Evolutionary conservation across 192 early-diverging fungal species (phyloP), one percentile per base, ranked within the genome.

Genomic region (Allomyces javanicus): DNA sequence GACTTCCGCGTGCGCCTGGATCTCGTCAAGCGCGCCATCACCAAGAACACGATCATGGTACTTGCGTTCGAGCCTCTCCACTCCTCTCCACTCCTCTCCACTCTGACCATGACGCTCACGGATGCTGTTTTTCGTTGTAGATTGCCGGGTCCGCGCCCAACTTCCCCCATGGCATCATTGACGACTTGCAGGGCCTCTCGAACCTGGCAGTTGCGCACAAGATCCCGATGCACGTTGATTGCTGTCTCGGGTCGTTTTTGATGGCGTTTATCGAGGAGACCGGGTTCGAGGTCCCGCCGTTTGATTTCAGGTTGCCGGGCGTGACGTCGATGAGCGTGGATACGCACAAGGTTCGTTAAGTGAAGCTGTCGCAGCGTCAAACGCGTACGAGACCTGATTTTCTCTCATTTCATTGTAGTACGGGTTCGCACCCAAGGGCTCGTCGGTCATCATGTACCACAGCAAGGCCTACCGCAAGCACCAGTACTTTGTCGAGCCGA

Each of bases 391-490:
- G n/a, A n/a, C n/a, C 63, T 68, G 65, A 22, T 10, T 43, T 58
- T 66, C 40, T 44, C 7, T 27, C 19, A 1, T 22, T 23, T 22
- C 61, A 45, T 61, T 24, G 17, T 67, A 77, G 79, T 97, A 97
- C 70, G 94, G 94, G 24, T 97, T 97, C 75, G 94, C 94, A 1
- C 92, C 95, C 61, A 98, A 98, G 82, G 95, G 95, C n/a, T 88
- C 89, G 9, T 92, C 88, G 9, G 88, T 96, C 19, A 82, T 96
- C 67, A 91, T 96, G 92, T 98, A 95, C 73, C 78, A 80, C 26
- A 74, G 73, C 75, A 85, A 85, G 70, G 77, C 77, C 61, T 77
- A 91, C 64, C 83, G 93, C 66, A 90, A 88, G 66, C 89, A 86
- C 78, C 92, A 95, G 74, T 98, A 95, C 75, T 96, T 93, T 72